A percentile compares a stretch with the other conserved stretches of the same genome.
phyloP scores from a whole-genome alignment of 768 basidiomycete genomes.

The Asterophora parasitica region DNA sequence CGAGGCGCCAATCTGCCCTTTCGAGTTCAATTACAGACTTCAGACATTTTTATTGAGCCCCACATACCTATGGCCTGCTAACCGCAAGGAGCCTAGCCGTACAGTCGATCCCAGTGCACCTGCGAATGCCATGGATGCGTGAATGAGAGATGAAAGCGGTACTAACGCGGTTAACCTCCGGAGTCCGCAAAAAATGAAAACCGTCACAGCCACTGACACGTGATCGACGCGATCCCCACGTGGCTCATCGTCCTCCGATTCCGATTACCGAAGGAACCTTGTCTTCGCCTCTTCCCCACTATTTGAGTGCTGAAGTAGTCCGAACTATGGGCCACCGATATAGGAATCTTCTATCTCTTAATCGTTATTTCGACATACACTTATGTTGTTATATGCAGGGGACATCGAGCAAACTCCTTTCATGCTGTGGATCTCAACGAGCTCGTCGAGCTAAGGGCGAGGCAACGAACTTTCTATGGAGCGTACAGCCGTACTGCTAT shows the following conservation, averaged over 20 bases:
- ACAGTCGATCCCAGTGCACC: constrained; percentile 14
- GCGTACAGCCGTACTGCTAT: constrained; percentile 77
- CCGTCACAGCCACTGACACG: constrained; percentile 9
- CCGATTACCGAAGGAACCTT: no score
- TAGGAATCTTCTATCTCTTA: constrained; percentile 3
- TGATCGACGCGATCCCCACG: background rate
- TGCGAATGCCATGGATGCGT: constrained; percentile 15
- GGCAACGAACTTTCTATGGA: constrained; percentile 79
- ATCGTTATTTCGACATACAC: background rate
- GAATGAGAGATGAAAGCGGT: background rate
- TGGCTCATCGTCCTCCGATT: background rate
- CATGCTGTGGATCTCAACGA: constrained; percentile 49
- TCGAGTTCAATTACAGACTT: background rate
- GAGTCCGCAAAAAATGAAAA: background rate
- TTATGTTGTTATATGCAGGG: constrained; percentile 21
- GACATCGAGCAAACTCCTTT: constrained; percentile 48
- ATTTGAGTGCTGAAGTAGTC: background rate
- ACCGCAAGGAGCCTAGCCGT: constrained; percentile 7
- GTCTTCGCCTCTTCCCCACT: no score
- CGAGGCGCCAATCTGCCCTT: constrained; percentile 11
- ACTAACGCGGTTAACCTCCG: no score
- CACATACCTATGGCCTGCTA: constrained; percentile 14
- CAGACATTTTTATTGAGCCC: background rate
- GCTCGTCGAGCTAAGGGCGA: constrained; percentile 71
- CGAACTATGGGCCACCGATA: constrained; percentile 11